These are phyloP conservation scores for Agroathelia rolfsii DNA, from an alignment of 1,284 basidiomycete species.

Conservation along the genomic window DNA sequence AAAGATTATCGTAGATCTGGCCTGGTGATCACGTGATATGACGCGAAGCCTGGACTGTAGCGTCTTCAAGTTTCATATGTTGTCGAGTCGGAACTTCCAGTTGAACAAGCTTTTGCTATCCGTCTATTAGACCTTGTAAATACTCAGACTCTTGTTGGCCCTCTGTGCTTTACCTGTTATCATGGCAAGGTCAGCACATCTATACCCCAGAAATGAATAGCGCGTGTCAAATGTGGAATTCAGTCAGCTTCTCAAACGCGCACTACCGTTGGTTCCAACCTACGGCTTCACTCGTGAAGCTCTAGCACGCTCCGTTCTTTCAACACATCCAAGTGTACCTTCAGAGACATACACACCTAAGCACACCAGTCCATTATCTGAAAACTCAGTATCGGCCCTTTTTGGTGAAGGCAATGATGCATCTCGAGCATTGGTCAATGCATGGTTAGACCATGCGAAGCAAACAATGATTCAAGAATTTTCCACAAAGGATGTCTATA, in stretches of 20 bases:
- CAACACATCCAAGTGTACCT: no score
- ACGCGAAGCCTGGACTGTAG: no score
- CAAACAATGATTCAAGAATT: conserved; percentile 32
- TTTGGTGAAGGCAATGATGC: conserved; percentile 66
- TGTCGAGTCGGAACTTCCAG: no score
- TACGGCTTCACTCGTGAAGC: conserved; percentile 67
- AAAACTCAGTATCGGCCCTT: conserved; percentile 57
- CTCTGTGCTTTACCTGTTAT: no score
- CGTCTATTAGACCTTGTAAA: no score
- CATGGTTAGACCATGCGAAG: conserved; percentile 63
- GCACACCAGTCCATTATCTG: conserved; percentile 51
- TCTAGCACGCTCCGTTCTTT: conserved; percentile 54
- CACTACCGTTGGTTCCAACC: conserved; percentile 48
- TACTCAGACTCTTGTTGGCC: no score
- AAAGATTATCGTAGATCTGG: no score
- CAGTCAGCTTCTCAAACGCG: conserved; percentile 44
- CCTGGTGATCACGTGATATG: no score
- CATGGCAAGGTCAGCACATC: no score
- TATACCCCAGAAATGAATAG: conserved; percentile 6
- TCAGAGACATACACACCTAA: conserved; percentile 36
- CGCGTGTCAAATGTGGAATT: neutral
- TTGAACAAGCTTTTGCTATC: no score
- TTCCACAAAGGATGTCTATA: conserved; percentile 5
- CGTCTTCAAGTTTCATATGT: no score
- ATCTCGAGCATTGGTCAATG: conserved; percentile 48